Evolutionary conservation across 768 basidiomycete genomes (phyloP).

Genomic region (Leccinum truebloodii): DNA sequence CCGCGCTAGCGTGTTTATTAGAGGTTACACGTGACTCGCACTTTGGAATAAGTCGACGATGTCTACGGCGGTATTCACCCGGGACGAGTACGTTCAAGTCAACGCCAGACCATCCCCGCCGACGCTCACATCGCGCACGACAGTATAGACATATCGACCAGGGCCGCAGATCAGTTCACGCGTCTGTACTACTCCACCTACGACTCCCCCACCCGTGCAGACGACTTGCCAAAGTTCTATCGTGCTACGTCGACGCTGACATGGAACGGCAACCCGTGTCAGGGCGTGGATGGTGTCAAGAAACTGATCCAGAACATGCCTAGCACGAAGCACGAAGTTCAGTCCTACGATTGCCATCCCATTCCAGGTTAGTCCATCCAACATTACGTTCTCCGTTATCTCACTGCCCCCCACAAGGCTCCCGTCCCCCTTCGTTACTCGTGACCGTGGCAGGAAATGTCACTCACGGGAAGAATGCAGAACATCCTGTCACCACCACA

Average conservation of each 20-base stretch:
- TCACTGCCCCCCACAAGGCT: slow-evolving; percentile 45
- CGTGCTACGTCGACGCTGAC: slow-evolving; percentile 72
- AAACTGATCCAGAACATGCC: slow-evolving; percentile 74
- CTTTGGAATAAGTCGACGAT: slow-evolving; percentile 13
- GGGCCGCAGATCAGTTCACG: slow-evolving; percentile 82
- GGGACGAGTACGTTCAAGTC: slow-evolving; percentile 52
- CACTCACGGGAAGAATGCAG: slow-evolving; percentile 61
- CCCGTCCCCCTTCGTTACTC: slow-evolving; percentile 75
- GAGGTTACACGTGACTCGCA: slow-evolving; percentile 18
- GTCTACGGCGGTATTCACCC: slow-evolving; percentile 44
- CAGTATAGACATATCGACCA: slow-evolving; percentile 83
- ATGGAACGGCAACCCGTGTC: slow-evolving; percentile 84
- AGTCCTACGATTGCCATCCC: slow-evolving; percentile 88
- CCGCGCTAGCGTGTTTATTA: neutral
- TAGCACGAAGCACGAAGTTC: slow-evolving; percentile 78
- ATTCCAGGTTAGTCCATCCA: slow-evolving; percentile 62
- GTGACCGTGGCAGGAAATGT: slow-evolving; percentile 82
- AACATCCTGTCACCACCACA: slow-evolving; percentile 54
- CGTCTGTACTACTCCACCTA: slow-evolving; percentile 82
- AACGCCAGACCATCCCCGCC: slow-evolving; percentile 5
- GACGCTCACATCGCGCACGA: neutral
- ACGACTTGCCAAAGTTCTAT: slow-evolving; percentile 81
- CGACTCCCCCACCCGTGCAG: slow-evolving; percentile 74
- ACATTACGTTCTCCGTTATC: slow-evolving; percentile 5
- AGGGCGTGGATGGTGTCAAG: slow-evolving; percentile 68